Conservation (phyloP, 345 rosid species). For the Eucalyptus marginata region DNA sequence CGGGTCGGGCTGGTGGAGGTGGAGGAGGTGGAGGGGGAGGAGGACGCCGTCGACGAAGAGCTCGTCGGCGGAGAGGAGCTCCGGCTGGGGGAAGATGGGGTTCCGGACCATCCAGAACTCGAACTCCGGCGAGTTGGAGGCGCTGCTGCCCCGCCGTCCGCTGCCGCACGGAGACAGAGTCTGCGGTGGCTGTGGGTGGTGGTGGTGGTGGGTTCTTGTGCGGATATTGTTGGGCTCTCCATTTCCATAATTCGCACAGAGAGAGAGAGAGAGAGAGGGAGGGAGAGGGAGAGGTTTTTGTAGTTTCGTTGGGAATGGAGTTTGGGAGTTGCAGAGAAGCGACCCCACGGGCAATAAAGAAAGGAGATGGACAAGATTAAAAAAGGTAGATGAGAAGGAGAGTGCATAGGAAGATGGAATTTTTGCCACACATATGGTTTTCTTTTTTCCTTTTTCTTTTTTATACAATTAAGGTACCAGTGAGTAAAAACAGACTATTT, state of each 20-base stretch:
- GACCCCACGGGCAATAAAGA: not conserved
- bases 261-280: not conserved
- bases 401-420: not conserved
- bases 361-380: not conserved
- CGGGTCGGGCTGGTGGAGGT: not conserved
- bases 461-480: not conserved
- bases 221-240: not conserved
- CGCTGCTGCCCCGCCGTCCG: not conserved
- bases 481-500: not conserved
- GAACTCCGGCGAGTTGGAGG: slow-evolving; percentile 48
- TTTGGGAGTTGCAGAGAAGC: not conserved
- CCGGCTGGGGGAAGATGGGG: slow-evolving; percentile 29
- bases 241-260: not conserved
- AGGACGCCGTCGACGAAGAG: slow-evolving; percentile 66
- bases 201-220: not conserved
- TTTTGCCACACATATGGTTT: not conserved
- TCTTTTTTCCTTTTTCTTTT: not conserved
- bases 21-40: slow-evolving; percentile 38
- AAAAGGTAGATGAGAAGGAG: not conserved
- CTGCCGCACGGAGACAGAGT: slow-evolving; percentile 6
- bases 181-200: not conserved
- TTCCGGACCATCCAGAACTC: slow-evolving; percentile 61
- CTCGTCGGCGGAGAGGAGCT: slow-evolving; percentile 61
- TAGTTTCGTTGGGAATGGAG: not conserved
- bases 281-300: not conserved